Base-by-base conservation (phyloP, 495 filamentous ascomycete species). In the Daldinia bambusicola region DNA sequence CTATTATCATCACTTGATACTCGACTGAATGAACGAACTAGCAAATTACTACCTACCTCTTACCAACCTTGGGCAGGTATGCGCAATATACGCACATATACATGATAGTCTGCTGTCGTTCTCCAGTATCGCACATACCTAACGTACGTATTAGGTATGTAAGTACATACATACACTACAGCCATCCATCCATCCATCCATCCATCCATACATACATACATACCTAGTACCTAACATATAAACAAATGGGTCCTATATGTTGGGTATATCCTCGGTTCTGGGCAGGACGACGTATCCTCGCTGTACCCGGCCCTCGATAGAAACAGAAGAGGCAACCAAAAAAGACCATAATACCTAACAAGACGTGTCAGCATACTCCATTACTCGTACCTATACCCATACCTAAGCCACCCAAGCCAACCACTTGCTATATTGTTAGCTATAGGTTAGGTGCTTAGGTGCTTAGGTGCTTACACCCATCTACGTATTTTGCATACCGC, bases 1-100 rank as follows among this genome's bases (percentile, higher is more conserved):
- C 10, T 36, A 57, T 57, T 26, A 41, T 57, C 40, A 16, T 30
- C 22, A 51, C 20, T 26, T 26, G 7, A n/a, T 10, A 32, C 50
- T 53, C n/a, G 22, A 53, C 50, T 18, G 10, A 14, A 31, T 20
- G 31, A 13, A 32, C 14, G 13, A 1, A 53, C 50, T 31, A n/a
- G 18, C 16, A 18, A 9, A 20, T n/a, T 36, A 26, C 32, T 61
- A 22, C 16, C 38, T 56, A 30, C 40, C 31, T 38, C 16, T 14
- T 45, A 58, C 30, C n/a, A 50, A 59, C 58, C 48, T 64, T 62
- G 53, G 58, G 69, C 36, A 68, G 50, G 50, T 68, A 68, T 68
- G 65, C 65, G 60, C 55, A 64, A 67, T 63, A 65, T 59, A 68
- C 64, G 64, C 50, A 32, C 53, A 71, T 37, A 53, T 70, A 62